phyloP scores from a whole-genome alignment of 345 rosid species.

The Eucalyptus erythrocorys region DNA sequence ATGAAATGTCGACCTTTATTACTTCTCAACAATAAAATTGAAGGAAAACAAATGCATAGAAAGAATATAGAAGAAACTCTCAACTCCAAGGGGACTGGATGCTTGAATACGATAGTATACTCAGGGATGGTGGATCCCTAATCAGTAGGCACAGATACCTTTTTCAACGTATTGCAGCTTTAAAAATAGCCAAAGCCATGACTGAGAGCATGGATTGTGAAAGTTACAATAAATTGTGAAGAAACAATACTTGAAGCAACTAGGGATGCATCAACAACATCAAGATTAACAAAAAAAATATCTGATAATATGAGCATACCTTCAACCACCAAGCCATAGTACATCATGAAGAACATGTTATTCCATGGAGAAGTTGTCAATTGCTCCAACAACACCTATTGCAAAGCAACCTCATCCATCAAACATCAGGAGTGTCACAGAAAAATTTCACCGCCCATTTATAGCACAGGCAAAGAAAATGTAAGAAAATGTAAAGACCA shows the following conservation, averaged over 20 bases:
- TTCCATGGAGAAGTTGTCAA: slow-evolving; percentile 81
- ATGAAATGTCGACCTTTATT: background rate
- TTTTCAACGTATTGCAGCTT: background rate
- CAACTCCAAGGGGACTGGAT: background rate
- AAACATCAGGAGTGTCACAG: background rate
- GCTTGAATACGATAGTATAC: background rate
- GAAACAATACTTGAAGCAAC: background rate
- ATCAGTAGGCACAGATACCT: background rate
- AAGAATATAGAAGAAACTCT: background rate
- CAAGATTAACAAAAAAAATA: background rate
- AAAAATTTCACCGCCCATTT: background rate
- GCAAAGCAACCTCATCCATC: background rate
- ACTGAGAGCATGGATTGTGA: background rate
- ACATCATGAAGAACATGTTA: slow-evolving; percentile 77
- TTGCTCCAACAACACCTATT: slow-evolving; percentile 83
- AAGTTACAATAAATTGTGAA: background rate
- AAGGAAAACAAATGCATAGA: background rate
- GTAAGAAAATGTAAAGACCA: no score
- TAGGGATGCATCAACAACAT: background rate
- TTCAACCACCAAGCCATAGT: slow-evolving; percentile 84
- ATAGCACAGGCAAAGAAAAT: background rate
- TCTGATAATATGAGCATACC: slow-evolving; percentile 21
- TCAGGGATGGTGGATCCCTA: background rate
- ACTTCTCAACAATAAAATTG: background rate
- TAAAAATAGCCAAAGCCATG: background rate